Evolutionary conservation across 495 filamentous ascomycete genomes (phyloP), one percentile per base, ranked within the genome.

Genomic region (Penicilliopsis zonata): DNA sequence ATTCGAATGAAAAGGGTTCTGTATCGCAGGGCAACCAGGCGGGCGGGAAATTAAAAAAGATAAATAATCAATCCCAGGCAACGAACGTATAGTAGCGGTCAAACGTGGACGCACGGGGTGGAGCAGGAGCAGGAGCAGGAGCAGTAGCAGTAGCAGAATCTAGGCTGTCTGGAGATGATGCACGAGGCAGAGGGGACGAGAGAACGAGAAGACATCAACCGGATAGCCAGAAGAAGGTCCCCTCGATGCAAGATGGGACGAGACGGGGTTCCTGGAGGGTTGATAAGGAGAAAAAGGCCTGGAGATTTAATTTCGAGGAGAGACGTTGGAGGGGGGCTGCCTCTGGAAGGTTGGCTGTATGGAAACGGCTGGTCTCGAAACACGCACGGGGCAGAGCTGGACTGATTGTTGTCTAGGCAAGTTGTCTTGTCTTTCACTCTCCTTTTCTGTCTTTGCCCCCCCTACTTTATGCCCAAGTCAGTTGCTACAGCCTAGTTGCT

Each of bases 1-100:
- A 26, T 14, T 18, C 18, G 21, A 38, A 38, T 27, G 37, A 40
- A 38, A 35, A 24, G 25, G 22, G 27, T 21, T 23, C 25, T 15
- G 23, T 24, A 31, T 33, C 30, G 29, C 21, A 37, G 21, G 20
- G 35, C 36, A 24, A 38, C 43, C 44, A 51, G 47, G 45, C 44
- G 33, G 28, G 31, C 26, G 41, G 47, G 44, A 47, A 43, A 47
- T 51, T 47, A 47, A 39, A n/a, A 14, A 41, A 40, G 36, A 34
- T 47, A 47, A 39, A n/a, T 13, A 41, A 40, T 39, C 31, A 43
- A 42, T 45, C 47, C 43, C 41, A 47, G 47, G 43, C 40, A 38
- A 32, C 35, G 44, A 24, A 10, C 32, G 36, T 38, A 37, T 33
- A 37, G 41, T 50, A 51, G 47, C 47, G 47, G 47, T 51, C 47